Conservation (phyloP, 306 rosid genomes). For the Cicer arietinum region DNA sequence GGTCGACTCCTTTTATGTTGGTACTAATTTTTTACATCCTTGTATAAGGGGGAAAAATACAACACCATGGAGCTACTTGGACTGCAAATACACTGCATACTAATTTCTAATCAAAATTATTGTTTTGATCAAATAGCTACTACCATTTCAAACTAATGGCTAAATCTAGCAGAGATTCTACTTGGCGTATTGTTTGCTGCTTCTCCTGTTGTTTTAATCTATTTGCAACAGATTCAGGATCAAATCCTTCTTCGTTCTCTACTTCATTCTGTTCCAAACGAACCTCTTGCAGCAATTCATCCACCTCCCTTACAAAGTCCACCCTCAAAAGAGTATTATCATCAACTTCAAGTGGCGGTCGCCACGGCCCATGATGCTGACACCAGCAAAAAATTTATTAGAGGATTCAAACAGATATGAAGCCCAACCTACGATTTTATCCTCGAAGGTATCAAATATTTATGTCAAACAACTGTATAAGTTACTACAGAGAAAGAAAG, state of each 20-base stretch:
- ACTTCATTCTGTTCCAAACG: constrained; percentile 53
- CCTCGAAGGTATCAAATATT: constrained; percentile 9
- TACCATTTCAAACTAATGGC: constrained; percentile 80
- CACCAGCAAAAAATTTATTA: background rate
- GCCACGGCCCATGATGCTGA: constrained; percentile 78
- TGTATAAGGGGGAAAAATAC: background rate
- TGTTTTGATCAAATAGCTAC: constrained; percentile 49
- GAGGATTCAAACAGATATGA: constrained; percentile 1
- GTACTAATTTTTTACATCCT: background rate
- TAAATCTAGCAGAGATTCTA: constrained; percentile 78
- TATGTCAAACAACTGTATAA: constrained; percentile 14
- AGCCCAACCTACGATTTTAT: background rate
- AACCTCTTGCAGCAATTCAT: constrained; percentile 81
- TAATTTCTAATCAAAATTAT: constrained; percentile 16
- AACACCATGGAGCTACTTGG: constrained; percentile 25
- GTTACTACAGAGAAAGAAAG: constrained; percentile 10
- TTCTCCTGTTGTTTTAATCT: constrained; percentile 91
- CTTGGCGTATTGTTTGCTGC: constrained; percentile 69
- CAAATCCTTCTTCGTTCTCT: constrained; percentile 54
- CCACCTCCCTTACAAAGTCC: constrained; percentile 92
- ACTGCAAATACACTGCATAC: constrained; percentile 27
- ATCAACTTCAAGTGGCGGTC: constrained; percentile 66
- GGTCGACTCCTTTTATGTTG: background rate
- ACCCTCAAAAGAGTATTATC: constrained; percentile 78
- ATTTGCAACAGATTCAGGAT: constrained; percentile 81